These are phyloP conservation scores for Macrolepiota albuminosa DNA, from an alignment of 768 basidiomycete genomes.

Conservation along the genomic window DNA sequence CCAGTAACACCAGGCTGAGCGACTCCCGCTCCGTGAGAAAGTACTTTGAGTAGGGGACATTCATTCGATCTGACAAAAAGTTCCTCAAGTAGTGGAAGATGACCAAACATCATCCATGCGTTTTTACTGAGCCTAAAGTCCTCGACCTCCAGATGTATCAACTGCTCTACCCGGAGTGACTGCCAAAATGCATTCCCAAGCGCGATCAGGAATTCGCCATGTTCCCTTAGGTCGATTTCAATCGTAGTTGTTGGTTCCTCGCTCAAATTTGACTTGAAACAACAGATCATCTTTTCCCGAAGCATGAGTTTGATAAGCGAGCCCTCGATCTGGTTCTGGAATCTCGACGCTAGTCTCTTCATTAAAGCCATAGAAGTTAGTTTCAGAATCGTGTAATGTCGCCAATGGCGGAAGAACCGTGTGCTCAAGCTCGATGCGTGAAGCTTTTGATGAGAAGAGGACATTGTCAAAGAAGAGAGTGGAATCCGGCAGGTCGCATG, in stretches of 20 bases:
- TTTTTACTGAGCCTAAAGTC: not conserved
- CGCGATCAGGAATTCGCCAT: not conserved
- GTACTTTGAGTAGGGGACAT: not conserved
- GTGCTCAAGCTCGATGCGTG: not conserved
- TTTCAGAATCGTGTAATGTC: not conserved
- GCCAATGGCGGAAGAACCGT: not conserved
- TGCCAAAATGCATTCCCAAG: conserved; percentile 1
- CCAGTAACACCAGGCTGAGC: not conserved
- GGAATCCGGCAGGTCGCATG: not conserved
- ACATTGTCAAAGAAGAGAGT: not conserved
- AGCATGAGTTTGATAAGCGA: not conserved
- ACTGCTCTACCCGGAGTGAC: not conserved
- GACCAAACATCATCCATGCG: not conserved
- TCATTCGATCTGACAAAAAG: not conserved
- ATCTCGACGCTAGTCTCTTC: not conserved
- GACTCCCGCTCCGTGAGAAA: not conserved
- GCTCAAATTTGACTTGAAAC: not conserved
- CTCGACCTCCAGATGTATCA: not conserved
- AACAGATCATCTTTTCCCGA: not conserved
- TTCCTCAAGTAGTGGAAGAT: not conserved
- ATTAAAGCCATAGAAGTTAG: not conserved
- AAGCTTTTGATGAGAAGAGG: not conserved
- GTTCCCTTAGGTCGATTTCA: not conserved
- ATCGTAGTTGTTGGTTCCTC: not conserved
- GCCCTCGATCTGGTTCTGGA: not conserved